phyloP scores from a whole-genome alignment of 257 asterid genomes.

The Echites panduratus region DNA sequence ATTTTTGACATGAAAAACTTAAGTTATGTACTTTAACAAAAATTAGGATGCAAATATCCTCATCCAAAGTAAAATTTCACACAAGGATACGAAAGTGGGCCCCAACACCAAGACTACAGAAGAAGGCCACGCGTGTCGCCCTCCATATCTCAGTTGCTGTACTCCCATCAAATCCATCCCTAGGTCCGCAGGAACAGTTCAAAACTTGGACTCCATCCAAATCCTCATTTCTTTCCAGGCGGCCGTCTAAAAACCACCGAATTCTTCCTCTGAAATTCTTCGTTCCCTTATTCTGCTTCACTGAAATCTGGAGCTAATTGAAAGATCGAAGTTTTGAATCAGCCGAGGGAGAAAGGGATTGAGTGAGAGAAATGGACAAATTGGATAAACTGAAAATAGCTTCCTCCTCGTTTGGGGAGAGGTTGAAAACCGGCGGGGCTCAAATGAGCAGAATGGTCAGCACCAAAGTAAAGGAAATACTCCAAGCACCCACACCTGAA shows the following conservation, averaged over 20 bases:
- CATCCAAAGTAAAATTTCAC: no score
- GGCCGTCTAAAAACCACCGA: neutral
- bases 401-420: constrained; percentile 74
- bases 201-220: neutral
- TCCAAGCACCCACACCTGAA: constrained; percentile 77
- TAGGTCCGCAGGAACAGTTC: constrained; percentile 1
- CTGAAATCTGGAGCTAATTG: neutral
- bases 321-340: neutral
- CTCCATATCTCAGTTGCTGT: neutral
- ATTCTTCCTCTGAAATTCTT: neutral
- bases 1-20: no score
- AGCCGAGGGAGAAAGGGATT: neutral
- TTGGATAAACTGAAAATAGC: constrained; percentile 74
- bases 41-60: no score
- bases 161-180: constrained; percentile 3
- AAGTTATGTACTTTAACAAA: no score
- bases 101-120: neutral
- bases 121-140: constrained; percentile 32
- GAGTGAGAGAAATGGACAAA: constrained; percentile 44
- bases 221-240: neutral
- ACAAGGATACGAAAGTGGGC: neutral
- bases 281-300: neutral
- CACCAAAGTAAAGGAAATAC: constrained; percentile 74
- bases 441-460: constrained; percentile 73
- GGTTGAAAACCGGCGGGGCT: constrained; percentile 65